Conservation (phyloP, 345 rosid genomes). For the Euclidium syriacum region DNA sequence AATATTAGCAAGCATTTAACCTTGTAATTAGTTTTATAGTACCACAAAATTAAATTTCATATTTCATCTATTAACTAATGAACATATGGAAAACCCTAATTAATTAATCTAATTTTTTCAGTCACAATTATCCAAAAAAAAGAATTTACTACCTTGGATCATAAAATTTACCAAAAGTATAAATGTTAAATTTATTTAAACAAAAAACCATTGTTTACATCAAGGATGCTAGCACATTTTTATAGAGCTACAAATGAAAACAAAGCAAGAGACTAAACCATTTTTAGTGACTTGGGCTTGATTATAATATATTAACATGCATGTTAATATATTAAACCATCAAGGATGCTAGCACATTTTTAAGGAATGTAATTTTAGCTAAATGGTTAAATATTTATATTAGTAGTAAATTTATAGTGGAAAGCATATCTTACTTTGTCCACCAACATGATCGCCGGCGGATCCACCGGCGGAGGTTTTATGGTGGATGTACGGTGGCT, state of each 20-base stretch:
- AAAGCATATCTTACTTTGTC: conserved; percentile 21
- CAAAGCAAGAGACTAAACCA: no score
- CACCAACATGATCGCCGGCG: conserved; percentile 21
- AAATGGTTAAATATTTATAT: not conserved
- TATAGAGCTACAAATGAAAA: no score
- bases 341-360: no score
- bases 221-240: no score
- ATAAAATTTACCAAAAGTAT: not conserved
- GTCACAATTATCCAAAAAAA: not conserved
- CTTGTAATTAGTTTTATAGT: not conserved
- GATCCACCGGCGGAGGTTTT: conserved; percentile 24
- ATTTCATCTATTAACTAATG: not conserved
- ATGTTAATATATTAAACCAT: no score
- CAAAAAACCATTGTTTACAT: no score
- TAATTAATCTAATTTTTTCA: no score
- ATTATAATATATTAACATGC: no score
- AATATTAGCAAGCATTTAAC: not conserved
- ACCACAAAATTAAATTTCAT: not conserved
- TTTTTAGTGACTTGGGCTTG: no score
- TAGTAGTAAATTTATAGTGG: not conserved
- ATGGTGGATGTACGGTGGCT: conserved; percentile 33
- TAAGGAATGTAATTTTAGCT: not conserved
- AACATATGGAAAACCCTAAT: no score
- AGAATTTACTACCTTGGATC: not conserved
- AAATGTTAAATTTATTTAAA: no score